phyloP scores from a whole-genome alignment of 2,329 filamentous ascomycete species.

The Calycina herbarum region DNA sequence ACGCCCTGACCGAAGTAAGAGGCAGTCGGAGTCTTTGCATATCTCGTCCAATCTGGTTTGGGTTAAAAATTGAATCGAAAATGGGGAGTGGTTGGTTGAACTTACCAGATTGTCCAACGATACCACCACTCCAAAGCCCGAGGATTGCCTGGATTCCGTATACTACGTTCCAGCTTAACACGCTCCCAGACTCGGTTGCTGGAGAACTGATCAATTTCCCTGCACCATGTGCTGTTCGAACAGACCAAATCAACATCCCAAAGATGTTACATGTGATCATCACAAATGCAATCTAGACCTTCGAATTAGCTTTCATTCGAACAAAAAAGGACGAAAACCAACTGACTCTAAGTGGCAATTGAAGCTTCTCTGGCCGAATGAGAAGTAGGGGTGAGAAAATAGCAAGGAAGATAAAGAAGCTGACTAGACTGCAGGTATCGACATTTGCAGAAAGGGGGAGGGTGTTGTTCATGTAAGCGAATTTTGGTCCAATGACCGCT shows the following conservation, averaged over 20 bases:
- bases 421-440: constrained; percentile 37
- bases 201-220: constrained; percentile 31
- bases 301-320: background rate
- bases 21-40: constrained; percentile 44
- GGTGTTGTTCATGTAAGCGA: constrained; percentile 39
- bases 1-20: constrained; percentile 35
- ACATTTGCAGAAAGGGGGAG: constrained; percentile 38
- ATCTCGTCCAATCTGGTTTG: constrained; percentile 38
- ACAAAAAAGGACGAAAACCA: background rate
- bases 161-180: constrained; percentile 35
- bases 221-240: constrained; percentile 33
- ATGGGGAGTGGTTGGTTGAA: background rate
- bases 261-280: constrained; percentile 38
- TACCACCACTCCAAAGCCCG: constrained; percentile 34
- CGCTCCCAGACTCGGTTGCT: constrained; percentile 31
- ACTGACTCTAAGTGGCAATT: constrained; percentile 33
- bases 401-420: constrained; percentile 37
- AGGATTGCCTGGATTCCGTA: constrained; percentile 38
- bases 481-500: constrained; percentile 39
- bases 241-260: constrained; percentile 38
- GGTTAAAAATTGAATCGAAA: background rate
- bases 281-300: constrained; percentile 30
- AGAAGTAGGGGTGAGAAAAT: constrained; percentile 43
- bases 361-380: constrained; percentile 45
- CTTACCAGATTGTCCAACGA: constrained; percentile 34